These are phyloP conservation scores for Astragalus membranaceus DNA, from an alignment of 306 rosid species.

Conservation along the genomic window DNA sequence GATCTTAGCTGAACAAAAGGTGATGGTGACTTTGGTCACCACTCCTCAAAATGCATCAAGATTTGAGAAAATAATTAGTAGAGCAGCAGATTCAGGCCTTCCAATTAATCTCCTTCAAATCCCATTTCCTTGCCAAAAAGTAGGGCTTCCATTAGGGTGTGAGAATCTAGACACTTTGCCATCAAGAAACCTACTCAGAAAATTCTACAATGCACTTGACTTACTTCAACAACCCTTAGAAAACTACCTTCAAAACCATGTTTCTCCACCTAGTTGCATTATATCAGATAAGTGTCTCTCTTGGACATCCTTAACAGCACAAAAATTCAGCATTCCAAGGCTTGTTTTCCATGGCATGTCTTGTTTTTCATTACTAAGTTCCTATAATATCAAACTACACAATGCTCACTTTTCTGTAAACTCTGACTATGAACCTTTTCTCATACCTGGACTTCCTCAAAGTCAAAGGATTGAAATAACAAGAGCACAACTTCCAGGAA, in stretches of 20 bases:
- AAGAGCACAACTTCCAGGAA: conserved; percentile 50
- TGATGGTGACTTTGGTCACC: conserved; percentile 51
- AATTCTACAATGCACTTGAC: conserved; percentile 53
- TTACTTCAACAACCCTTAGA: conserved; percentile 66
- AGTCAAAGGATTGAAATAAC: conserved; percentile 39
- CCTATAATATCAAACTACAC: conserved; percentile 35
- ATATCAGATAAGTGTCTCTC: conserved; percentile 59
- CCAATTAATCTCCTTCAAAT: conserved; percentile 38
- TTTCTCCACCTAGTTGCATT: conserved; percentile 49
- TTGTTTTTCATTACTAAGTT: conserved; percentile 39
- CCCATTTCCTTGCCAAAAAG: conserved; percentile 59
- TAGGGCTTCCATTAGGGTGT: conserved; percentile 57
- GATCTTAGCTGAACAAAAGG: conserved; percentile 44
- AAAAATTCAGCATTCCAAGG: conserved; percentile 11
- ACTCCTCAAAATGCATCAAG: conserved; percentile 68
- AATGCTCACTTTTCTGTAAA: conserved; percentile 26
- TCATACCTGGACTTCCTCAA: conserved; percentile 43
- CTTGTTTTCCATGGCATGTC: conserved; percentile 27
- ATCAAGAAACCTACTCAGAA: conserved; percentile 43
- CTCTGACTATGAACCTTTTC: conserved; percentile 40
- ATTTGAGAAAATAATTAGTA: conserved; percentile 31
- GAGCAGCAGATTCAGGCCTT: conserved; percentile 36
- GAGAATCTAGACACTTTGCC: conserved; percentile 73
- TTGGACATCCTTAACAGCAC: conserved; percentile 11
- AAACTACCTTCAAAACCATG: conserved; percentile 25